Evolutionary conservation across 108 stramenopile genomes (phyloP).

Genomic region (Halocafeteria seosinensis): DNA sequence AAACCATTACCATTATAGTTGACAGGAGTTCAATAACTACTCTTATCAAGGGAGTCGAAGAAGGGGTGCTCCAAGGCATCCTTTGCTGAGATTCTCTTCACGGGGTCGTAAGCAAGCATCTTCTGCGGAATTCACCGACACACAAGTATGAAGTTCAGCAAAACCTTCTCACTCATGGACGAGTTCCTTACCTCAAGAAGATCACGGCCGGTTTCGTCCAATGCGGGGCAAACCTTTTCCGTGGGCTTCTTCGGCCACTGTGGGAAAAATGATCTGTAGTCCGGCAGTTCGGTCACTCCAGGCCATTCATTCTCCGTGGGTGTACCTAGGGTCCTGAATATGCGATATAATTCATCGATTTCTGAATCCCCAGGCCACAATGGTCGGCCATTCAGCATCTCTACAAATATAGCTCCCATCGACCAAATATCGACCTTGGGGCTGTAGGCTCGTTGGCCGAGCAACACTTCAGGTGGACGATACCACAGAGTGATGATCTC

Average conservation of each 20-base stretch:
- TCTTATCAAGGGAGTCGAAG: slow-evolving; percentile 89
- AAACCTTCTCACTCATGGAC: not conserved
- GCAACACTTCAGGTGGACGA: slow-evolving; percentile 81
- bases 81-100: slow-evolving; percentile 80
- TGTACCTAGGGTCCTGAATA: slow-evolving; percentile 84
- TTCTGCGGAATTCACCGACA: no score
- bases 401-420: slow-evolving; percentile 83
- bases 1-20: no score
- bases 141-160: no score
- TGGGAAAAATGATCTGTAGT: slow-evolving; percentile 69
- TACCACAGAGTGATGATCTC: slow-evolving; percentile 95
- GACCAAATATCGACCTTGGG: slow-evolving; percentile 86
- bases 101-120: slow-evolving; percentile 73
- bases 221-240: not conserved
- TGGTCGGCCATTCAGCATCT: slow-evolving; percentile 87
- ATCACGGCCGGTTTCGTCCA: slow-evolving; percentile 1
- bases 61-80: slow-evolving; percentile 77
- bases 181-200: no score
- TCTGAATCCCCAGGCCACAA: slow-evolving; percentile 90
- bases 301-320: slow-evolving; percentile 77
- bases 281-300: slow-evolving; percentile 60
- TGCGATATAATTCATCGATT: slow-evolving; percentile 84
- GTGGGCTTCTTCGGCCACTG: slow-evolving; percentile 40
- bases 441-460: slow-evolving; percentile 73
- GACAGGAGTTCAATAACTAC: no score